These are phyloP conservation scores for Trichoderma asperellum DNA, from an alignment of 2,329 filamentous ascomycete genomes.

Conservation along the genomic window DNA sequence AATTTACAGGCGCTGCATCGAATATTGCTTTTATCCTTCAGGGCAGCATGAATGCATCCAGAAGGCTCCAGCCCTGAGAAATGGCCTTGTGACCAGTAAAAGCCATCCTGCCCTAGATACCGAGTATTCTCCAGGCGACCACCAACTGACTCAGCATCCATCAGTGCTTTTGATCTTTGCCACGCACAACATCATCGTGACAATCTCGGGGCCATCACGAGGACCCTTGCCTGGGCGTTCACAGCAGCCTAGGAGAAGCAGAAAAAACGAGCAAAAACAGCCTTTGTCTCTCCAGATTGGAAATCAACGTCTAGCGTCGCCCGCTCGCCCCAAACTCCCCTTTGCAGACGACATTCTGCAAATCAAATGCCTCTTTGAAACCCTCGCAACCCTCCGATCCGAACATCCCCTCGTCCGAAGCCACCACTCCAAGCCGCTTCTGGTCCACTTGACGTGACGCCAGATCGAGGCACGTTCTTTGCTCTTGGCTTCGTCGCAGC, in stretches of 20 bases:
- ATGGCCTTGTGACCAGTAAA: constrained; percentile 9
- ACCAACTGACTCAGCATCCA: constrained; percentile 5
- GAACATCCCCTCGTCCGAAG: constrained; percentile 36
- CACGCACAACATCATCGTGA: constrained; percentile 24
- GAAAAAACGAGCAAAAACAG: not conserved
- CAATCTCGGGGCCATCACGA: constrained; percentile 7
- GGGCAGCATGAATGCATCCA: not conserved
- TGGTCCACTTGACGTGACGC: constrained; percentile 26
- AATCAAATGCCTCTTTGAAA: constrained; percentile 12
- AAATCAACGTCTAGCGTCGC: constrained; percentile 13
- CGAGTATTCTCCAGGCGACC: not conserved
- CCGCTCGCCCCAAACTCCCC: not conserved
- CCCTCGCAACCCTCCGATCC: constrained; percentile 29
- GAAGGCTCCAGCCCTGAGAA: not conserved
- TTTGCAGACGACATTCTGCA: not conserved
- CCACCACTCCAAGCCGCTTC: constrained; percentile 26
- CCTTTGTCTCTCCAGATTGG: not conserved
- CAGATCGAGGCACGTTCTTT: constrained; percentile 20
- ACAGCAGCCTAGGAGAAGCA: not conserved
- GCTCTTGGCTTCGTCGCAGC: not conserved
- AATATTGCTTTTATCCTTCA: not conserved
- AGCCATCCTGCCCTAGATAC: not conserved
- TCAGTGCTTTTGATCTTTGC: not conserved
- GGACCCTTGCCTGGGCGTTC: not conserved
- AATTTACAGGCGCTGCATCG: not conserved